phyloP scores from a whole-genome alignment of 768 basidiomycete species.

The Suillus subalutaceus region DNA sequence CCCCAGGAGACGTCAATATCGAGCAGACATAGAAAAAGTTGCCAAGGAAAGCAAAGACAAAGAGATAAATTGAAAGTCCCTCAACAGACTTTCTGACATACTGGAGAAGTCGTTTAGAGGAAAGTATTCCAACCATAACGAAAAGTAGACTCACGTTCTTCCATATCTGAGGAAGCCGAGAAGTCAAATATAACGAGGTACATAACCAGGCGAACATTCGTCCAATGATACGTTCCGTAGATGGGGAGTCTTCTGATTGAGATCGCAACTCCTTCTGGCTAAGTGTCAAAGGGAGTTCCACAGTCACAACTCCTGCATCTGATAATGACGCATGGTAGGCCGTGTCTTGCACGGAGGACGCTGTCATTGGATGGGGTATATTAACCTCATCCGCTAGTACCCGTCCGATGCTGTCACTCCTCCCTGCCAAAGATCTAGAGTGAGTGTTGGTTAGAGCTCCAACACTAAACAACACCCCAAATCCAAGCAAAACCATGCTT shows the following conservation, averaged over 20 bases:
- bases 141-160: slow-evolving; percentile 76
- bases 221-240: slow-evolving; percentile 71
- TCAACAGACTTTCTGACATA: slow-evolving; percentile 90
- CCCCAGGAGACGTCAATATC: slow-evolving; percentile 76
- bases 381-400: slow-evolving; percentile 43
- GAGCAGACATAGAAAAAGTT: slow-evolving; percentile 93
- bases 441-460: slow-evolving; percentile 48
- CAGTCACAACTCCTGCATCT: slow-evolving; percentile 13
- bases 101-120: slow-evolving; percentile 40
- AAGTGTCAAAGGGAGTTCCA: slow-evolving; percentile 22
- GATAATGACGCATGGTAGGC: slow-evolving; percentile 12
- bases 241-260: slow-evolving; percentile 25
- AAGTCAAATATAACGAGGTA: slow-evolving; percentile 90
- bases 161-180: slow-evolving; percentile 97
- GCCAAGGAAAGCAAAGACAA: slow-evolving; percentile 91
- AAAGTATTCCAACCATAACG: slow-evolving; percentile 5
- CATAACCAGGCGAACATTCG: slow-evolving; percentile 95
- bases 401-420: slow-evolving; percentile 44
- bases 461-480: slow-evolving; percentile 74
- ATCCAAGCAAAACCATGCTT: slow-evolving; percentile 80
- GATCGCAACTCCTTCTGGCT: slow-evolving; percentile 12
- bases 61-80: slow-evolving; percentile 93
- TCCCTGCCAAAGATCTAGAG: slow-evolving; percentile 29
- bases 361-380: slow-evolving; percentile 12
- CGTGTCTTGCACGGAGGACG: slow-evolving; percentile 18